Evolutionary conservation across 441 rosid species (phyloP), one percentile per base, ranked within the genome.

Genomic region (Populus hybrid): DNA sequence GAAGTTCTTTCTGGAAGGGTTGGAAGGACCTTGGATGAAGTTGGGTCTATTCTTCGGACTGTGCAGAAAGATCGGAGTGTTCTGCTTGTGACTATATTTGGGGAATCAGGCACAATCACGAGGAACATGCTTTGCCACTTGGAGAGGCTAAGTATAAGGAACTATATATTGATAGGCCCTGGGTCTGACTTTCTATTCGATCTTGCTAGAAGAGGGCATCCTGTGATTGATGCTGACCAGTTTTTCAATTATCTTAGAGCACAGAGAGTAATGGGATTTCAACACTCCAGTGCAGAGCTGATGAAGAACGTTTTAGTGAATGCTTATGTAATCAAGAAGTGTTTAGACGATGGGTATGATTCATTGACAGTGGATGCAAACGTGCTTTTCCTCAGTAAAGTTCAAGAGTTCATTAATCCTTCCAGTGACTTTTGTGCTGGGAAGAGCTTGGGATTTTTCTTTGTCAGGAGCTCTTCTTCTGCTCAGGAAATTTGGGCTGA

Each of bases 191-290:
- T 89, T 71, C 83, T 92, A 34, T 69, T 82, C 71, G 97, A 95
- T 88, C 94, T 95, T 75, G 89, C 97, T 40, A 88, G 93, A 86
- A 89, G 98, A 77, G 99, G 99, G 64, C 90, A 95, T 78, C 87
- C 97, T 50, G 92, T 93, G 80, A 85, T 93, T 70, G 92, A 89
- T 83, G 85, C 85, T 10, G 91, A 86, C 73, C 72, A 68, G 78
- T 85, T 95, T 78, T 81, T 88, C 12, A 74, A 80, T 21, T 63
- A 78, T 73, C 73, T 85, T n/a, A 80, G 77, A 81, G 81, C 77
- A 23, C 67, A 64, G 40, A 87, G 83, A 82, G 76, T 83, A 80
- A 61, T 81, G 46, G 67, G 59, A 61, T 75, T 81, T 76, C 81
- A 83, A 84, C 80, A 76, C 71, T 82, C 86, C 11, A 76, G 78